These are phyloP conservation scores for Purshia tridentata DNA, from an alignment of 306 rosid genomes.

Conservation along the genomic window DNA sequence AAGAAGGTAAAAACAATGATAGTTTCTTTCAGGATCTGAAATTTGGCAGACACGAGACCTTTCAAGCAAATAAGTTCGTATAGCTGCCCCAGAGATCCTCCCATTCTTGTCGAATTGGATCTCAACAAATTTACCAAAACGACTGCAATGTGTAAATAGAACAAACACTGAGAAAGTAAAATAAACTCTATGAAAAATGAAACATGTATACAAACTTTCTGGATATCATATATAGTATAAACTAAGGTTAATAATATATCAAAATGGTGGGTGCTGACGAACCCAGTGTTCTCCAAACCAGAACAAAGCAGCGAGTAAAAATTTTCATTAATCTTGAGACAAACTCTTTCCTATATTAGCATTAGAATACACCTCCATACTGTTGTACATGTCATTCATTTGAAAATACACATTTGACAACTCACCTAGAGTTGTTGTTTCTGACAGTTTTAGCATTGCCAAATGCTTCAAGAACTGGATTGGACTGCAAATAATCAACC, in stretches of 20 bases:
- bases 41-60: slow-evolving; percentile 99
- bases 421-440: slow-evolving; percentile 98
- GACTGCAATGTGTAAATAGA: slow-evolving; percentile 71
- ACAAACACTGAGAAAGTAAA: slow-evolving; percentile 18
- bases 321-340: background rate
- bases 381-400: background rate
- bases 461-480: slow-evolving; percentile 99
- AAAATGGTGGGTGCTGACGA: slow-evolving; percentile 19
- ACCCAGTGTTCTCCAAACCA: slow-evolving; percentile 21
- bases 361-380: background rate
- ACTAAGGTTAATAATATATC: slow-evolving; percentile 6
- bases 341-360: background rate
- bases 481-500: slow-evolving; percentile 68
- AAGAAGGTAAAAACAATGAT: slow-evolving; percentile 98
- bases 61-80: slow-evolving; percentile 93
- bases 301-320: slow-evolving; percentile 18
- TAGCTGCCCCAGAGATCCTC: slow-evolving; percentile 98
- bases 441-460: slow-evolving; percentile 99
- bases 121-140: slow-evolving; percentile 99
- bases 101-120: slow-evolving; percentile 99
- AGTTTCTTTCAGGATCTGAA: slow-evolving; percentile 97
- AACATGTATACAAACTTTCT: slow-evolving; percentile 12
- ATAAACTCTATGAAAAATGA: slow-evolving; percentile 29
- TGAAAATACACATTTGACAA: background rate
- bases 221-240: background rate